These are phyloP conservation scores for Scenedesmus sp. DNA, from an alignment of 163 green algal genomes.

Conservation along the genomic window DNA sequence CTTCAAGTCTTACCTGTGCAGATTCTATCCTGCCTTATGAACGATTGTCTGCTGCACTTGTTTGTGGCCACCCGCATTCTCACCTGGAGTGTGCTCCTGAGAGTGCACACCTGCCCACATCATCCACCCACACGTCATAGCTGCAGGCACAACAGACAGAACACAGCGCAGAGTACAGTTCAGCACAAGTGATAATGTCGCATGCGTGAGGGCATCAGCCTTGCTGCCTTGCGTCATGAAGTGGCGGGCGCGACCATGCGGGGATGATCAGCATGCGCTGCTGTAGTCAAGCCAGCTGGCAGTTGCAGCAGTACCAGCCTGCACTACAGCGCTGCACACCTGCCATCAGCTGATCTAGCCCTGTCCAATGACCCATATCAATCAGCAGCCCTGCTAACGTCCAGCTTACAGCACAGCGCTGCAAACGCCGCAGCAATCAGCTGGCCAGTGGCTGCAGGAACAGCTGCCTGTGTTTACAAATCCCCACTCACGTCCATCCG, in stretches of 20 bases:
- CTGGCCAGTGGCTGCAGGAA: neutral
- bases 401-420: neutral
- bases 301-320: neutral
- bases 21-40: neutral
- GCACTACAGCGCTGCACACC: too few relatives aligned
- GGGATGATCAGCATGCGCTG: too few relatives aligned
- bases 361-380: too few relatives aligned
- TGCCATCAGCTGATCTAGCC: too few relatives aligned
- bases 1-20: neutral
- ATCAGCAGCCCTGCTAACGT: too few relatives aligned
- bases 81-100: slow-evolving; percentile 39
- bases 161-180: neutral
- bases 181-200: too few relatives aligned
- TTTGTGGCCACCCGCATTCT: neutral
- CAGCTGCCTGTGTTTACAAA: neutral
- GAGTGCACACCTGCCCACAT: slow-evolving; percentile 19
- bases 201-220: too few relatives aligned
- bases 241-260: too few relatives aligned
- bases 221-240: too few relatives aligned
- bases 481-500: slow-evolving; percentile 23
- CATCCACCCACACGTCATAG: slow-evolving; percentile 42
- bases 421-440: neutral
- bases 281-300: too few relatives aligned
- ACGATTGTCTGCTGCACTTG: neutral
- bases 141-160: neutral